phyloP scores from a whole-genome alignment of 2,329 filamentous ascomycete genomes.

The Colletotrichum sp. region DNA sequence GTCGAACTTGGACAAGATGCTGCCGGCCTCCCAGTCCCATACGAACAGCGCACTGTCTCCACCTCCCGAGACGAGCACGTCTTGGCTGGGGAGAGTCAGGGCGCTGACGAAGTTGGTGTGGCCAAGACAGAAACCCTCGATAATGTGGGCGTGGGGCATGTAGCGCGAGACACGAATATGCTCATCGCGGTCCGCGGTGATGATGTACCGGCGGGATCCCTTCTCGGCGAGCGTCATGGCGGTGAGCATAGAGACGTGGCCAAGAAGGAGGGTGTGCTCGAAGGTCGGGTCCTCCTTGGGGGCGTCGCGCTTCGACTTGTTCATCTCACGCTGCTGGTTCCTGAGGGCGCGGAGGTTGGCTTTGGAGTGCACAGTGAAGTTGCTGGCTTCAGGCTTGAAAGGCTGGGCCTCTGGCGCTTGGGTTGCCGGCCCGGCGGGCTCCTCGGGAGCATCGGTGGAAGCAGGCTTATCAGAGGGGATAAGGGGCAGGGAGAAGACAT shows the following conservation, averaged over 20 bases:
- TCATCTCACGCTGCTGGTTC: conserved; percentile 51
- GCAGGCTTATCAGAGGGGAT: conserved; percentile 39
- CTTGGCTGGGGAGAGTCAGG: conserved; percentile 69
- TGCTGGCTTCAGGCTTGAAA: conserved; percentile 59
- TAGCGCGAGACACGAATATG: conserved; percentile 90
- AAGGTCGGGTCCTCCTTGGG: conserved; percentile 58
- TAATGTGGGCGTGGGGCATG: conserved; percentile 82
- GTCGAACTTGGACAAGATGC: conserved; percentile 58
- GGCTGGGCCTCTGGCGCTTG: conserved; percentile 27
- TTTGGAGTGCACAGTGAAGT: conserved; percentile 67
- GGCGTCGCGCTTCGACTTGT: conserved; percentile 26
- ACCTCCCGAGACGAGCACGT: conserved; percentile 83
- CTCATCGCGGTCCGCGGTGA: conserved; percentile 63
- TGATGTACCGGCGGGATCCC: conserved; percentile 51
- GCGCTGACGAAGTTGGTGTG: conserved; percentile 85
- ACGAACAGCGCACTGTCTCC: conserved; percentile 80
- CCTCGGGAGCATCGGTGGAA: conserved; percentile 3
- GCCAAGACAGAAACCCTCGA: conserved; percentile 88
- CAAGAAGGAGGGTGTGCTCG: conserved; percentile 79
- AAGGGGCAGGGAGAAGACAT: conserved; percentile 89
- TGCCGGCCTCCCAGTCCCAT: conserved; percentile 78
- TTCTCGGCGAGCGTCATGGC: conserved; percentile 64
- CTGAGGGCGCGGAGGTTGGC: conserved; percentile 66
- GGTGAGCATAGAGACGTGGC: conserved; percentile 95
- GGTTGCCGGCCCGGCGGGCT: conserved; percentile 25